Conservation (phyloP, 352 stramenopile genomes). For the Pythium rhizo-oryzae region DNA sequence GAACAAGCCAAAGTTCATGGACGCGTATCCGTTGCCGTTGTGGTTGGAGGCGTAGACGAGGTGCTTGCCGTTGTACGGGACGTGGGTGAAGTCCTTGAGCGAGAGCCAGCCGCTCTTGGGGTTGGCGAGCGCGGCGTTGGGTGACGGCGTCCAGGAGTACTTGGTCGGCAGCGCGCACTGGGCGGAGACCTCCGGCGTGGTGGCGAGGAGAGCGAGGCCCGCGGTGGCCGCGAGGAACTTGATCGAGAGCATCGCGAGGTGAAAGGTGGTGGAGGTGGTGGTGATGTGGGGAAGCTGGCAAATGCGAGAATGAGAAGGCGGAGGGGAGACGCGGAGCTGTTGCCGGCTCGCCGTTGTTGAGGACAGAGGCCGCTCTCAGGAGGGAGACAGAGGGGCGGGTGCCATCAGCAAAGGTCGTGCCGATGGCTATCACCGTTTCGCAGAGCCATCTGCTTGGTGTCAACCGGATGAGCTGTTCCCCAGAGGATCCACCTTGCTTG, state of each 20-base stretch:
- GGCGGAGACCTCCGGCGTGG: not conserved
- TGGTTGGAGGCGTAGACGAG: slow-evolving; percentile 9
- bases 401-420: too few relatives aligned
- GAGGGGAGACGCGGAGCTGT: too few relatives aligned
- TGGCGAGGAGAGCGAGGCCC: not conserved
- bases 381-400: too few relatives aligned
- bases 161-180: slow-evolving; percentile 5
- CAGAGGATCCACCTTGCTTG: too few relatives aligned
- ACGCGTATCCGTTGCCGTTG: slow-evolving; percentile 2
- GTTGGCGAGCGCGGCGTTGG: not conserved
- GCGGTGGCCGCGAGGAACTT: not conserved
- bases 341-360: too few relatives aligned
- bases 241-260: slow-evolving; percentile 1
- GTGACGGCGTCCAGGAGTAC: slow-evolving; percentile 1
- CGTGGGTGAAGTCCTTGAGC: slow-evolving; percentile 12
- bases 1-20: slow-evolving; percentile 8
- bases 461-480: too few relatives aligned
- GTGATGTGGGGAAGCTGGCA: not conserved
- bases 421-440: too few relatives aligned
- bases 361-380: too few relatives aligned
- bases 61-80: slow-evolving; percentile 8
- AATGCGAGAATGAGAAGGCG: slow-evolving; percentile 2
- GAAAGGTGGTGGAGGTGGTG: not conserved
- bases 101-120: slow-evolving; percentile 7
- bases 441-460: too few relatives aligned